A percentile compares a stretch with the other conserved stretches of the same genome.
These are phyloP conservation scores for Thraustochytrium sp. DNA, from an alignment of 352 stramenopile genomes.

Conservation along the genomic window DNA sequence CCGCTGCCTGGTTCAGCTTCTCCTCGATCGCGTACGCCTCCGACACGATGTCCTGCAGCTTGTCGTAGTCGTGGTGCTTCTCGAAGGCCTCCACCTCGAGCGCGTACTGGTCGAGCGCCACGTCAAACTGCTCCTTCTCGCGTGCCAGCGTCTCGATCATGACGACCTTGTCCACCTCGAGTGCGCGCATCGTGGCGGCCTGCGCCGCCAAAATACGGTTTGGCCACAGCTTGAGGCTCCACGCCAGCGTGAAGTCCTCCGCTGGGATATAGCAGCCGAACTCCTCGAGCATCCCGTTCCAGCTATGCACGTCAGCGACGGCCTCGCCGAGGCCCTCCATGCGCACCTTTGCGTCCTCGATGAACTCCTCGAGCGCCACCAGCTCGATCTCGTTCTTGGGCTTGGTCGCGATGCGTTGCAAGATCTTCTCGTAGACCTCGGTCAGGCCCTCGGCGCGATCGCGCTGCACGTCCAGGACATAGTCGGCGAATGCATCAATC, in stretches of 20 bases:
- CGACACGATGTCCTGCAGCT: conserved; percentile 58
- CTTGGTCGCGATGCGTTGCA: conserved; percentile 25
- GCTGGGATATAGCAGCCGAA: conserved; percentile 1
- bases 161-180: conserved; percentile 37
- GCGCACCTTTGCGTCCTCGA: conserved; percentile 21
- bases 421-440: conserved; percentile 16
- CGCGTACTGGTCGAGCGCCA: not conserved
- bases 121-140: conserved; percentile 38
- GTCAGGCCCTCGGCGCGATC: not conserved
- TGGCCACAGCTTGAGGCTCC: not conserved
- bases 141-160: conserved; percentile 37
- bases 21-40: conserved; percentile 75
- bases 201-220: conserved; percentile 21
- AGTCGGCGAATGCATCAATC: not conserved
- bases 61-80: conserved; percentile 73
- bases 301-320: conserved; percentile 37
- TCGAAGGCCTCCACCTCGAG: conserved; percentile 63
- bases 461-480: not conserved
- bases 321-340: conserved; percentile 1
- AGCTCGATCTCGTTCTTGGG: conserved; percentile 39
- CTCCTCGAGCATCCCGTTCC: not conserved
- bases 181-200: not conserved
- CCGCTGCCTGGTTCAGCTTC: conserved; percentile 76
- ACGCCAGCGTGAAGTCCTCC: conserved; percentile 22
- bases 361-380: conserved; percentile 28